phyloP scores from a whole-genome alignment of 1,139 yeast genomes.

The Taiozyma sp. region DNA sequence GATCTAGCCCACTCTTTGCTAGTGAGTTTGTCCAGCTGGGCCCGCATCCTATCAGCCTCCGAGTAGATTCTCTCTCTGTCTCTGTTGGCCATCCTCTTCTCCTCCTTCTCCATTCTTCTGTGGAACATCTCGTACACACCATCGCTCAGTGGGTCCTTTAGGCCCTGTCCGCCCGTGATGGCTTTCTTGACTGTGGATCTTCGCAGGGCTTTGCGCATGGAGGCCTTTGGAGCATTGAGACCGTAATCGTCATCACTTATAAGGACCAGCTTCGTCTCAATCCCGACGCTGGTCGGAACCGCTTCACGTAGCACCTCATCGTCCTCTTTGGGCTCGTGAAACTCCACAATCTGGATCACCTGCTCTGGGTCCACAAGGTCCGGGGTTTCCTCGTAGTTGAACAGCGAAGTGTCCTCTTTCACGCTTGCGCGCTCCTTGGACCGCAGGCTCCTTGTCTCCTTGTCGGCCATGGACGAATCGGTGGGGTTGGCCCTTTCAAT shows the following conservation, averaged over 20 bases:
- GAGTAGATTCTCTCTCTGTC: constrained; percentile 48
- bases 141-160: constrained; percentile 43
- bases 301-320: neutral
- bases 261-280: neutral
- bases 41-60: constrained; percentile 47
- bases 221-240: constrained; percentile 3
- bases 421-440: constrained; percentile 14
- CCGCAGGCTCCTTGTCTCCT: constrained; percentile 12
- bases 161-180: constrained; percentile 1
- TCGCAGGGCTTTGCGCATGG: constrained; percentile 7
- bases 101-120: constrained; percentile 61
- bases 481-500: neutral
- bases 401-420: constrained; percentile 16
- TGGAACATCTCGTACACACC: constrained; percentile 46
- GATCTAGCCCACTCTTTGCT: constrained; percentile 54
- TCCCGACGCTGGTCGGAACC: neutral
- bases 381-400: constrained; percentile 23
- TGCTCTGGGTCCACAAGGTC: constrained; percentile 12
- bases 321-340: neutral
- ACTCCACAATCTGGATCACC: constrained; percentile 5
- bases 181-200: constrained; percentile 10
- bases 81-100: constrained; percentile 52
- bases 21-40: constrained; percentile 40
- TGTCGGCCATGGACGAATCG: neutral
- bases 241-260: neutral